Evolutionary conservation across 208 protist species (phyloP).

Genomic region (Trypanosomatidae sp.): DNA sequence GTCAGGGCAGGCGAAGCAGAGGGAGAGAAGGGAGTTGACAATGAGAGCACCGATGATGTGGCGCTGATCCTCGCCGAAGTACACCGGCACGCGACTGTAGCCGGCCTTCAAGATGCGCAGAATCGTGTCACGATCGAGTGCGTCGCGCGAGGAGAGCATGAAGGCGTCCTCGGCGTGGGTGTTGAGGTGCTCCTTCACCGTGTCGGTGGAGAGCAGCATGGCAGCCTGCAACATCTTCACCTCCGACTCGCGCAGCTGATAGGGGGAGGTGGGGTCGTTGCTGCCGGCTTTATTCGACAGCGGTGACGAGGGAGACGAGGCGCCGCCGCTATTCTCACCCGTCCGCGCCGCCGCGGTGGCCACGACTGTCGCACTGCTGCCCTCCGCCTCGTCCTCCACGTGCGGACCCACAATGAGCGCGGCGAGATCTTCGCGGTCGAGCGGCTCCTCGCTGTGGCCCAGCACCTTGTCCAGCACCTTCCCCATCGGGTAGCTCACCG

Average conservation of each 20-base stretch:
- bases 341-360: too few species aligned
- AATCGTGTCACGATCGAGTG: conserved; percentile 69
- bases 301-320: too few species aligned
- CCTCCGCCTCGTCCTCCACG: too few species aligned
- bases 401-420: conserved; percentile 63
- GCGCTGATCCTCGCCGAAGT: conserved; percentile 49
- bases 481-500: conserved; percentile 79
- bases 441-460: conserved; percentile 56
- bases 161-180: conserved; percentile 59
- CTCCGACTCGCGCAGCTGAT: conserved; percentile 59
- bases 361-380: too few species aligned
- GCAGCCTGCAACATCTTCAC: conserved; percentile 73
- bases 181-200: conserved; percentile 56
- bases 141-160: conserved; percentile 63
- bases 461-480: conserved; percentile 78
- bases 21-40: conserved; percentile 77
- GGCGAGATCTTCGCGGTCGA: conserved; percentile 70
- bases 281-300: too few species aligned
- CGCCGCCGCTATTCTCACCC: too few species aligned
- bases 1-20: conserved; percentile 56
- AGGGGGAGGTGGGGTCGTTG: too few species aligned
- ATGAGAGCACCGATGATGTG: conserved; percentile 90
- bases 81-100: conserved; percentile 88
- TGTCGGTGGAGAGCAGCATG: conserved; percentile 67
- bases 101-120: conserved; percentile 56